These are phyloP conservation scores for Backusella tuberculispora DNA, from an alignment of 192 early-diverging fungal species.

Conservation along the genomic window DNA sequence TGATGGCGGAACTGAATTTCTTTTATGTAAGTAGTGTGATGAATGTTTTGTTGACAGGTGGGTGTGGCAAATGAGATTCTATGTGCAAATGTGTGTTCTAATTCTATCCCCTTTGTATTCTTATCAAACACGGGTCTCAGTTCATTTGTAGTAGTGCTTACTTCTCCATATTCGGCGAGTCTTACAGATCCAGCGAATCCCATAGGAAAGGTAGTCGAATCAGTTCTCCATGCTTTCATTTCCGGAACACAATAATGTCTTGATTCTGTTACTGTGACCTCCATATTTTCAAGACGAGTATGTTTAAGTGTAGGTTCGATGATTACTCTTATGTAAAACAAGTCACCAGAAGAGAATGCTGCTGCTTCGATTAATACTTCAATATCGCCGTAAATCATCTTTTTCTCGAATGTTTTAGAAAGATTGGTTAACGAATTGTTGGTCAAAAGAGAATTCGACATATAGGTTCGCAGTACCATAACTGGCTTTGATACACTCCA, in stretches of 20 bases:
- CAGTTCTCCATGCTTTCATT: slow-evolving; percentile 30
- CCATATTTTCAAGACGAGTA: slow-evolving; percentile 26
- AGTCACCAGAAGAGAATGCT: slow-evolving; percentile 34
- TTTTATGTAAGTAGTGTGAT: slow-evolving; percentile 32
- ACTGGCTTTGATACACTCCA: slow-evolving; percentile 27
- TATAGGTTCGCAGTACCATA: slow-evolving; percentile 27
- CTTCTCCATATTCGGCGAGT: slow-evolving; percentile 8
- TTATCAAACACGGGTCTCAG: slow-evolving; percentile 17
- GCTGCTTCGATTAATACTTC: slow-evolving; percentile 32
- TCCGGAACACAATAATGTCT: slow-evolving; percentile 24
- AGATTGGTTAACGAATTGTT: slow-evolving; percentile 30
- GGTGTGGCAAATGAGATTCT: slow-evolving; percentile 33
- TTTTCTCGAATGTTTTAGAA: slow-evolving; percentile 36
- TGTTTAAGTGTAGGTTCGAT: slow-evolving; percentile 30
- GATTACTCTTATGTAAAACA: slow-evolving; percentile 25
- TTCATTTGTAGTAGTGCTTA: not conserved
- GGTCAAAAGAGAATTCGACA: slow-evolving; percentile 31
- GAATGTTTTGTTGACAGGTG: slow-evolving; percentile 34
- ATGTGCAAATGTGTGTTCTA: slow-evolving; percentile 25
- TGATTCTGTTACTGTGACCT: slow-evolving; percentile 25
- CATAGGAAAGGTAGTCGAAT: slow-evolving; percentile 11
- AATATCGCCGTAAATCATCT: slow-evolving; percentile 22
- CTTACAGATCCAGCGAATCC: slow-evolving; percentile 17
- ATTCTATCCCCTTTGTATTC: slow-evolving; percentile 11
- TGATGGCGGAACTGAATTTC: slow-evolving; percentile 38